Evolutionary conservation across 1,139 yeast species (phyloP).

Genomic region (Yamadazyma buinensis): DNA sequence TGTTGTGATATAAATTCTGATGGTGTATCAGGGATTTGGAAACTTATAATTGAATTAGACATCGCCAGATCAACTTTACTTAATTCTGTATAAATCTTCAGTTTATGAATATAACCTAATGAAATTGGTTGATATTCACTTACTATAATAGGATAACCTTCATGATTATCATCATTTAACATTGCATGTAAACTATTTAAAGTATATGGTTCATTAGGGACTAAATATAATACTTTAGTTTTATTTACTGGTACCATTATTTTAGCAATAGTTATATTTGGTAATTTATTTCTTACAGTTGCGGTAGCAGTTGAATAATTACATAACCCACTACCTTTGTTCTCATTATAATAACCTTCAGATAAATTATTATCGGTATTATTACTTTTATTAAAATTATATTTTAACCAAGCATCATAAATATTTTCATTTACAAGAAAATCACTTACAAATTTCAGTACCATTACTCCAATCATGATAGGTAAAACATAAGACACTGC

Average conservation of each 20-base stretch:
- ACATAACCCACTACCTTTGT: slow-evolving; percentile 42
- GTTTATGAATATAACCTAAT: slow-evolving; percentile 37
- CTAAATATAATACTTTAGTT: slow-evolving; percentile 27
- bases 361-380: slow-evolving; percentile 9
- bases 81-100: slow-evolving; percentile 18
- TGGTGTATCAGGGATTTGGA: slow-evolving; percentile 21
- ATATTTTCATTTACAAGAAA: slow-evolving; percentile 44
- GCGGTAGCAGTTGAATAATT: slow-evolving; percentile 31
- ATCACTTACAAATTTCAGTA: slow-evolving; percentile 49
- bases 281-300: slow-evolving; percentile 26
- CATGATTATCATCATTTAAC: slow-evolving; percentile 33
- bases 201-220: slow-evolving; percentile 27
- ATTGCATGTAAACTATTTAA: slow-evolving; percentile 17
- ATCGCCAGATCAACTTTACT: slow-evolving; percentile 9
- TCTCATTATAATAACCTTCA: slow-evolving; percentile 20
- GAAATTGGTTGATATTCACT: slow-evolving; percentile 23
- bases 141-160: slow-evolving; percentile 40
- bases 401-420: slow-evolving; percentile 43
- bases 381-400: slow-evolving; percentile 22
- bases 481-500: slow-evolving; percentile 59
- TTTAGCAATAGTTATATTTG: slow-evolving; percentile 27
- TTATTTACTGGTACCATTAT: slow-evolving; percentile 31
- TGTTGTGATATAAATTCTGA: slow-evolving; percentile 22
- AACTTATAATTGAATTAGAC: slow-evolving; percentile 16
- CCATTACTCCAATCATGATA: slow-evolving; percentile 55